Evolutionary conservation across 139 green algal species (phyloP).

Genomic region (Chlorella sp.): DNA sequence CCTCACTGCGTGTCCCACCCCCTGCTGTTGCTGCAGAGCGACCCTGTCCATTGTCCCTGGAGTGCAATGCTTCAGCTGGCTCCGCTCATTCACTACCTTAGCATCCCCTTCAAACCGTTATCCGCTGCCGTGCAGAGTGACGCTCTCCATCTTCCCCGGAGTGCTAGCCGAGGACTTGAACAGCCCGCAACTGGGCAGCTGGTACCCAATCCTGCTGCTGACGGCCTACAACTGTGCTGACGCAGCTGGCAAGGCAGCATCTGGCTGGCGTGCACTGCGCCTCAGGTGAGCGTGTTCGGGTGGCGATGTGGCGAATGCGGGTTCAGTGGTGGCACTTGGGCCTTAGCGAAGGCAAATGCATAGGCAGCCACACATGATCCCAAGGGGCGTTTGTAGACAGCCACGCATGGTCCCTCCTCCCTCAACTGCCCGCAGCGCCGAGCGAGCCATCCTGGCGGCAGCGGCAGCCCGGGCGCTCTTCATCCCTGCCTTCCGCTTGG

Average conservation of each 20-base stretch:
- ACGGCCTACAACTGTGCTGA: constrained; percentile 77
- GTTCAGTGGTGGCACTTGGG: too few relatives aligned
- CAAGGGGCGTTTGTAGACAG: too few relatives aligned
- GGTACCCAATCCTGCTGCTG: constrained; percentile 88
- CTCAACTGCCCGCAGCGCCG: not conserved
- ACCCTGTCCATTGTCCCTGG: not conserved
- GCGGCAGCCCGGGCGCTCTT: constrained; percentile 52
- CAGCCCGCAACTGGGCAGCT: constrained; percentile 49
- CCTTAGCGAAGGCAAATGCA: too few relatives aligned
- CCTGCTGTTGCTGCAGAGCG: too few relatives aligned
- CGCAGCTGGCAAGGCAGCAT: constrained; percentile 66
- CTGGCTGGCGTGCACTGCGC: not conserved
- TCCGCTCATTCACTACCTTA: not conserved
- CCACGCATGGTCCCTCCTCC: not conserved
- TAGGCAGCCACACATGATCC: too few relatives aligned
- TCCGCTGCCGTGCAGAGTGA: constrained; percentile 35
- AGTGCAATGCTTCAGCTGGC: too few relatives aligned
- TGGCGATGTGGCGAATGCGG: too few relatives aligned
- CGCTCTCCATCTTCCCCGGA: constrained; percentile 89
- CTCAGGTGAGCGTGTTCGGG: not conserved
- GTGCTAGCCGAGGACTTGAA: constrained; percentile 73
- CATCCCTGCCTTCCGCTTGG: constrained; percentile 55
- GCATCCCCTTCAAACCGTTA: not conserved
- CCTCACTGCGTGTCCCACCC: too few relatives aligned
- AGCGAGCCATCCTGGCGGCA: not conserved